Percentiles rank a stretch among this genome's conserved stretches.
Evolutionary conservation across 495 filamentous ascomycete species (phyloP).

Genomic region (Talaromyces nanjingensis): DNA sequence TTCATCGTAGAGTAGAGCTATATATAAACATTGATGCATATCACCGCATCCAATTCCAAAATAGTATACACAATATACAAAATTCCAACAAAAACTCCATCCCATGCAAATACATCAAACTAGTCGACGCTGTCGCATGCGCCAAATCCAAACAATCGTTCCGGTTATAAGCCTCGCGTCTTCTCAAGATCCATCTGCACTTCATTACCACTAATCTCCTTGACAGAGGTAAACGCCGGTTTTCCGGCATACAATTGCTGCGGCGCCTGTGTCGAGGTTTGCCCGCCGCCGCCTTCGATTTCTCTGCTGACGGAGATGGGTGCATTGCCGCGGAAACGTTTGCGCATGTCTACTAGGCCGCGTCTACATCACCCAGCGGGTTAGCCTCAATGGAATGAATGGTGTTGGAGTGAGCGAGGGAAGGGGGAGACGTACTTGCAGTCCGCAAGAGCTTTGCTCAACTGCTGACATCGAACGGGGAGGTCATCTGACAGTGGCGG

Average conservation of each 20-base stretch:
- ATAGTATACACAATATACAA: not conserved
- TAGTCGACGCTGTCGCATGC: not conserved
- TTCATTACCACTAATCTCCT: slow-evolving; percentile 38
- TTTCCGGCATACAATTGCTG: slow-evolving; percentile 74
- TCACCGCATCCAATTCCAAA: not conserved
- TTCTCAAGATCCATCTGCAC: slow-evolving; percentile 46
- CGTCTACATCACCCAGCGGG: slow-evolving; percentile 36
- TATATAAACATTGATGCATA: not conserved
- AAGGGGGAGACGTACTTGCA: slow-evolving; percentile 59
- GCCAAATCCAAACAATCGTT: not conserved
- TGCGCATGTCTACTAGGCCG: slow-evolving; percentile 97
- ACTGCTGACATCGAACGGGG: slow-evolving; percentile 82
- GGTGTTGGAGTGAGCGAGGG: not conserved
- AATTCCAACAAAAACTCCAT: not conserved
- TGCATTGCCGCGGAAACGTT: slow-evolving; percentile 94
- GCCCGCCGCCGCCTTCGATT: slow-evolving; percentile 25
- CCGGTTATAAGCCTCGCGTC: slow-evolving; percentile 31
- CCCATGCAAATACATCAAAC: slow-evolving; percentile 5
- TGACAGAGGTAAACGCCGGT: slow-evolving; percentile 55
- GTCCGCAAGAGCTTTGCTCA: slow-evolving; percentile 85
- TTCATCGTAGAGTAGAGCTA: not conserved
- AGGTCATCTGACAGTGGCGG: slow-evolving; percentile 69
- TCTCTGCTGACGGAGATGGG: slow-evolving; percentile 65
- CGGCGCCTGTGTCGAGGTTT: slow-evolving; percentile 25
- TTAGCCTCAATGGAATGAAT: not conserved